A percentile compares a stretch with the other conserved stretches of the same genome.
Conservation (phyloP, 441 rosid genomes). For the Sinapis alba region DNA sequence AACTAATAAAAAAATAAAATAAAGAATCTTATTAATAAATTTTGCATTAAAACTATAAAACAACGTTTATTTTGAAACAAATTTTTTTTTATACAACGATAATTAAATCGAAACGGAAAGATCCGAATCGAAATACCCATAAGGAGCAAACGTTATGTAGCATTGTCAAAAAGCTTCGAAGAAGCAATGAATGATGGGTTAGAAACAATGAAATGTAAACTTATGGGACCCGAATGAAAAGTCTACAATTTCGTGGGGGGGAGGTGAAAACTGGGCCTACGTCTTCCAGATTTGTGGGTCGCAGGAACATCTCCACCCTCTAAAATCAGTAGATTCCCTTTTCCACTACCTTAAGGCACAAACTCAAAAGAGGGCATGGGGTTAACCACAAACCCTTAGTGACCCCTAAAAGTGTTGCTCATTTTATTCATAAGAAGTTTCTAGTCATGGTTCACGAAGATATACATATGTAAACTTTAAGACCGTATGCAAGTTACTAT, state of each 20-base stretch:
- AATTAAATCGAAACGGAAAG: too few species aligned
- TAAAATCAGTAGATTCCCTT: constrained; percentile 33
- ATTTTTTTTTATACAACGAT: too few species aligned
- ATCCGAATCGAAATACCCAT: constrained; percentile 14
- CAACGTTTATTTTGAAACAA: too few species aligned
- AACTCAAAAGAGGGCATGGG: constrained; percentile 35
- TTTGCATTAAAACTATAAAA: too few species aligned
- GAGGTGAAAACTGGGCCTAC: constrained; percentile 38
- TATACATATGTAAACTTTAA: neutral
- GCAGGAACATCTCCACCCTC: constrained; percentile 34
- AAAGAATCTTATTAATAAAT: too few species aligned
- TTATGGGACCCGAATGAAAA: constrained; percentile 31
- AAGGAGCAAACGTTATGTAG: constrained; percentile 26
- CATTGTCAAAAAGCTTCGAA: constrained; percentile 20
- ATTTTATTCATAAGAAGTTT: constrained; percentile 8
- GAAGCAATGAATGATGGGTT: constrained; percentile 29
- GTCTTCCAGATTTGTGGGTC: constrained; percentile 36
- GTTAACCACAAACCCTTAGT: constrained; percentile 26
- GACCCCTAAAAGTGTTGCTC: constrained; percentile 31
- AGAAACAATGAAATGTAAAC: constrained; percentile 21
- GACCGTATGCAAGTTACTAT: neutral
- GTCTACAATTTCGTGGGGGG: constrained; percentile 22
- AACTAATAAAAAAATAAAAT: too few species aligned
- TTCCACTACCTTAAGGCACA: constrained; percentile 41
- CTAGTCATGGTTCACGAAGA: neutral